phyloP scores from a whole-genome alignment of 2,329 filamentous ascomycete genomes.

The Triangularia setosa region DNA sequence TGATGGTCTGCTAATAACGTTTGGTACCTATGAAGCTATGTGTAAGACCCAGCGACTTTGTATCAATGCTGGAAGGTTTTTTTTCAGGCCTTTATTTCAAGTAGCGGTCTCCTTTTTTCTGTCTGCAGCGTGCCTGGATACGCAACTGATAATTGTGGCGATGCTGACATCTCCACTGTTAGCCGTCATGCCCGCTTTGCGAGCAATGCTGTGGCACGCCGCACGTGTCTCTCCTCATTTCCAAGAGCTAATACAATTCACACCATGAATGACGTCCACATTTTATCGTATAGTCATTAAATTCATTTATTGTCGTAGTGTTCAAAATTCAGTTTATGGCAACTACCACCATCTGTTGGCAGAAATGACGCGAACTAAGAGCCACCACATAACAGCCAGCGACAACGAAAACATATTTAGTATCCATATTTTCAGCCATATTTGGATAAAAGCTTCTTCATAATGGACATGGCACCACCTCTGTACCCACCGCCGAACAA shows the following conservation, averaged over 20 bases:
- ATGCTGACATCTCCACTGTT: not conserved
- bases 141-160: not conserved
- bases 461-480: conserved; percentile 71
- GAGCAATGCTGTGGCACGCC: no score
- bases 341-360: not conserved
- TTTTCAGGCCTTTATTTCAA: no score
- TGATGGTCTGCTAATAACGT: no score
- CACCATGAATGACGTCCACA: no score
- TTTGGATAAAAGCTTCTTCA: conserved; percentile 68
- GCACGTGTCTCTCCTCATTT: not conserved
- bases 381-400: not conserved
- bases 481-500: conserved; percentile 81
- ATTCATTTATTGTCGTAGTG: not conserved
- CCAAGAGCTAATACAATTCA: no score
- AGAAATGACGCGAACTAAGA: not conserved
- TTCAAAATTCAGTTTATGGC: not conserved
- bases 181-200: not conserved
- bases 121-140: no score
- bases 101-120: no score
- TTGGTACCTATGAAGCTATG: no score
- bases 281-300: no score
- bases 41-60: no score
- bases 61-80: no score
- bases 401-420: not conserved
- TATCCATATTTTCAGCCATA: conserved; percentile 50